Conservation (phyloP, 1,284 basidiomycete species). For the Moesziomyces antarcticus region DNA sequence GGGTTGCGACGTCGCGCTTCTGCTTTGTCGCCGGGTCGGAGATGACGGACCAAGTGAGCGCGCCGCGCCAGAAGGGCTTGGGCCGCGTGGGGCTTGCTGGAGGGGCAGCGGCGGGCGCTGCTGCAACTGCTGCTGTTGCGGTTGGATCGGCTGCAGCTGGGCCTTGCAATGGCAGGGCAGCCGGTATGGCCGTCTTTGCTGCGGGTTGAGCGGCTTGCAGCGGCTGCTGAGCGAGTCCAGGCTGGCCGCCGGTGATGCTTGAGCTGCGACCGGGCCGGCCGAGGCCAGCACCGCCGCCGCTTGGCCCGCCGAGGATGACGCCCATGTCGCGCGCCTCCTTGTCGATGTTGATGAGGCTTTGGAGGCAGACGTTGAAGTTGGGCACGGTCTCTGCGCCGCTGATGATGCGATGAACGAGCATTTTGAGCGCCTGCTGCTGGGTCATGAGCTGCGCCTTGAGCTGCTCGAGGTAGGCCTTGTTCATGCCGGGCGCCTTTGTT, state of each 20-base stretch:
- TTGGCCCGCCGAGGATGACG: conserved; percentile 51
- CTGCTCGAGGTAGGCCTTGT: conserved; percentile 49
- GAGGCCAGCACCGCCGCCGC: conserved; percentile 14
- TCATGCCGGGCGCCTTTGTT: conserved; percentile 32
- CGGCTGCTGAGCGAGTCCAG: background rate
- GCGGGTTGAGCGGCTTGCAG: background rate
- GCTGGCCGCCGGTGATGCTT: conserved; percentile 15
- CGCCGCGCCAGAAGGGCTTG: conserved; percentile 56
- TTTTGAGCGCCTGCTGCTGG: conserved; percentile 54
- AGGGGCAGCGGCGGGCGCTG: background rate
- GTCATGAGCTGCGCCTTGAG: conserved; percentile 49
- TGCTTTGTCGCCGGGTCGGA: conserved; percentile 34
- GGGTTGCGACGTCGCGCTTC: conserved; percentile 47
- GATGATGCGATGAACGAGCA: conserved; percentile 42
- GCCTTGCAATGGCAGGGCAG: background rate
- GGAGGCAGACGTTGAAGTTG: conserved; percentile 52
- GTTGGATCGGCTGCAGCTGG: background rate
- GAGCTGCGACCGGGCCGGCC: conserved; percentile 23
- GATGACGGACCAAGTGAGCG: conserved; percentile 54
- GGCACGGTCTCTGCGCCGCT: conserved; percentile 37
- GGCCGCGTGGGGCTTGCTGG: conserved; percentile 22
- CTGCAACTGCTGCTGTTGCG: background rate
- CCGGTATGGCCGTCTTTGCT: background rate
- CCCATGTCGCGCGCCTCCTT: conserved; percentile 60
- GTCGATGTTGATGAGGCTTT: conserved; percentile 57